Evolutionary conservation across 768 basidiomycete species (phyloP), one percentile per base, ranked within the genome.

Genomic region (Clathrus columnatus): DNA sequence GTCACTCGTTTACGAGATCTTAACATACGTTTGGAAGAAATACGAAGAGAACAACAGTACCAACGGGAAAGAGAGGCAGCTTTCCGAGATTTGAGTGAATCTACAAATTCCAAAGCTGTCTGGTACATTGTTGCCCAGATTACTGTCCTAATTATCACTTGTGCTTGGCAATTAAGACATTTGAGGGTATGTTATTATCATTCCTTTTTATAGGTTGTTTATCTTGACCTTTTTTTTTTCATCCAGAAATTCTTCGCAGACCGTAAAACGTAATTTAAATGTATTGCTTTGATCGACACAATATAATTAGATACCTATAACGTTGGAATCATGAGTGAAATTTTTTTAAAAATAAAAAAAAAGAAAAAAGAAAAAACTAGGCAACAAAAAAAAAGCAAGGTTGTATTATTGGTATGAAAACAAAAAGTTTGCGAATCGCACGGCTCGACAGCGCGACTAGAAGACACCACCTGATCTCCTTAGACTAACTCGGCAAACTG

Each of bases 121-220:
- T 98, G 91, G 91, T 98, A 96, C 70, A 92, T 85, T 63, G 47
- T 97, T 24, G 77, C 81, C 29, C 95, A 99, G 75, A 91, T 98
- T 56, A 69, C 78, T 14, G 84, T 95, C 10, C 71, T 99, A 43
- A 68, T 97, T 45, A 80, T 73, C 17, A 95, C 94, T 1, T 97
- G 91, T 63, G 75, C 80, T 27, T 97, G 95, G 94, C 96, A 98
- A 69, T 73, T 96, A 66, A 76, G 89, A 64, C 90, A 97, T 77
- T 74, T 99, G 57, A 89, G 83, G 75, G 90, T 91, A 63, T 65
- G 81, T 70, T 29, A 6, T 30, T 48, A 59, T 45, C 29, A 10
- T 24, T 55, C 20, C 14, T 1, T 4, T 11, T 11, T 36, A 11
- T 36, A 18, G 29, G 11, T 21, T 28, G 26, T 21, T 41, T 43